phyloP scores from a whole-genome alignment of 345 rosid genomes.

The Lepidium africanum region DNA sequence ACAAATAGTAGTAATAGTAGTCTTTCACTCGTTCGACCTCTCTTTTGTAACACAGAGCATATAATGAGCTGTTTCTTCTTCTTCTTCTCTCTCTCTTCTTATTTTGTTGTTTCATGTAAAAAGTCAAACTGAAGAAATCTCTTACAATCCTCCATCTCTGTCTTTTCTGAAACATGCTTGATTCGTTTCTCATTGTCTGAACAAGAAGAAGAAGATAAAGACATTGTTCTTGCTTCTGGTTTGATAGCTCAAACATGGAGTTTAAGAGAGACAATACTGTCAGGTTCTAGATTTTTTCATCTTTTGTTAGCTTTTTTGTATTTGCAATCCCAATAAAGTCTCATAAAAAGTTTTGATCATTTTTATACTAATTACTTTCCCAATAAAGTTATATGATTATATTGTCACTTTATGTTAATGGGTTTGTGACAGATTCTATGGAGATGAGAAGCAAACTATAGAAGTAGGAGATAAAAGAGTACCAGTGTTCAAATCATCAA shows the following conservation, averaged over 20 bases:
- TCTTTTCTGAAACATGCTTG: slow-evolving; percentile 15
- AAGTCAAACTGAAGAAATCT: slow-evolving; percentile 31
- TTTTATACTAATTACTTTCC: not conserved
- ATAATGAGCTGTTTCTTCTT: slow-evolving; percentile 3
- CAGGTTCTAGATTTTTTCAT: slow-evolving; percentile 33
- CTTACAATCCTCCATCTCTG: slow-evolving; percentile 8
- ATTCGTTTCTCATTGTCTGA: slow-evolving; percentile 9
- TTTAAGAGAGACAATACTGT: slow-evolving; percentile 45
- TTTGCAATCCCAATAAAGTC: slow-evolving; percentile 20
- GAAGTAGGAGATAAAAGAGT: slow-evolving; percentile 35
- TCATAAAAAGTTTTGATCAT: not conserved
- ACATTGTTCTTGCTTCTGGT: slow-evolving; percentile 3
- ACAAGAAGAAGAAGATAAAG: not conserved
- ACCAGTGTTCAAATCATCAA: slow-evolving; percentile 41
- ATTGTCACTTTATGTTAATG: not conserved
- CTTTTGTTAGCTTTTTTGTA: not conserved
- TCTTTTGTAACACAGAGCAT: not conserved
- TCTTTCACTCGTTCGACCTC: slow-evolving; percentile 20
- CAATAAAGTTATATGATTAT: not conserved
- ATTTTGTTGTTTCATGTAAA: slow-evolving; percentile 9
- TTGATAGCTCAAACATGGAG: slow-evolving; percentile 30
- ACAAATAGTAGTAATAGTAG: not conserved
- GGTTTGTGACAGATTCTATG: slow-evolving; percentile 39
- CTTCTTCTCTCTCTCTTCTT: not conserved
- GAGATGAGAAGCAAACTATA: slow-evolving; percentile 28